Evolutionary conservation across 2,329 filamentous ascomycete species (phyloP).

Genomic region (Apiospora marii): DNA sequence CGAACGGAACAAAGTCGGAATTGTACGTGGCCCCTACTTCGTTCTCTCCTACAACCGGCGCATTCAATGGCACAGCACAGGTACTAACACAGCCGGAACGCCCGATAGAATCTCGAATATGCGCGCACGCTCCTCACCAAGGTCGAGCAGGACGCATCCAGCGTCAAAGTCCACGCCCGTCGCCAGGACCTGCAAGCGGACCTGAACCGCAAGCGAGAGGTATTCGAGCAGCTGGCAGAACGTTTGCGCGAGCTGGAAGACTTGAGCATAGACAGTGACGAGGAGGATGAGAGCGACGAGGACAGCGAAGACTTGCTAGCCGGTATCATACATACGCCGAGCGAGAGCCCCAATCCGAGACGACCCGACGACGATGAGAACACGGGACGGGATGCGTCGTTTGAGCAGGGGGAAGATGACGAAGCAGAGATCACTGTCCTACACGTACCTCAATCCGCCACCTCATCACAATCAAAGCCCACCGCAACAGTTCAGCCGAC

Average conservation of each 20-base stretch:
- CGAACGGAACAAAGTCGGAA: slow-evolving; percentile 67
- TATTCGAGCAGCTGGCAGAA: slow-evolving; percentile 71
- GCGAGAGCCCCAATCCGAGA: slow-evolving; percentile 57
- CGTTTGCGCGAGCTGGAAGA: slow-evolving; percentile 74
- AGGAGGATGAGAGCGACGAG: slow-evolving; percentile 52
- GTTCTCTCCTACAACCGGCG: background rate
- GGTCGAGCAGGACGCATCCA: slow-evolving; percentile 72
- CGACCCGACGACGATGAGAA: slow-evolving; percentile 28
- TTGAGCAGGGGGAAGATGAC: slow-evolving; percentile 2
- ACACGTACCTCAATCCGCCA: slow-evolving; percentile 29
- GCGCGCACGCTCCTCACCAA: slow-evolving; percentile 73
- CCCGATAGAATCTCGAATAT: slow-evolving; percentile 71
- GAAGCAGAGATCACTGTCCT: slow-evolving; percentile 34
- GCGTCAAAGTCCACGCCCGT: slow-evolving; percentile 64
- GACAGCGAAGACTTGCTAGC: slow-evolving; percentile 66
- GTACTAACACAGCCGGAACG: slow-evolving; percentile 3
- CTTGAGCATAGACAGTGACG: slow-evolving; percentile 54
- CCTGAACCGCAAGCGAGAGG: slow-evolving; percentile 69
- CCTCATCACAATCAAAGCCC: background rate
- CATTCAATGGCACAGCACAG: background rate
- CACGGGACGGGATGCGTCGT: background rate
- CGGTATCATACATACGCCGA: slow-evolving; percentile 62
- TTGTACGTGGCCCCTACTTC: slow-evolving; percentile 47
- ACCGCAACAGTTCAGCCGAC: slow-evolving; percentile 25
- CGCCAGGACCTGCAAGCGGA: slow-evolving; percentile 69